These are phyloP conservation scores for Mucor racemosus DNA, from an alignment of 371 early-diverging fungal genomes.

Conservation along the genomic window DNA sequence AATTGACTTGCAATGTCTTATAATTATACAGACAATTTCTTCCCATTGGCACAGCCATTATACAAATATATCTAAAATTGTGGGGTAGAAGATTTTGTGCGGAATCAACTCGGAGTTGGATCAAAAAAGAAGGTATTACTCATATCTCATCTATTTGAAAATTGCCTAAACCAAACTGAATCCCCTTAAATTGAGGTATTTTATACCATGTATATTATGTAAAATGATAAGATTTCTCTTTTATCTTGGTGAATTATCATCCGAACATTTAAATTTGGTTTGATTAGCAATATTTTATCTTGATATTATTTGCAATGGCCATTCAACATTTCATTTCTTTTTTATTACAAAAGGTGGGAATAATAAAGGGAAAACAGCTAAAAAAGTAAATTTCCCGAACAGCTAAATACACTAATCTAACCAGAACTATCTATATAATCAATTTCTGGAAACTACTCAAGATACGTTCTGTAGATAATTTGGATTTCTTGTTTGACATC, in stretches of 20 bases:
- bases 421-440: not conserved
- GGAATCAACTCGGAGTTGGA: slow-evolving; percentile 1
- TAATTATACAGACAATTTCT: not conserved
- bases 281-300: no score
- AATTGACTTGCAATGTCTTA: no score
- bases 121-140: not conserved
- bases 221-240: no score
- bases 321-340: no score
- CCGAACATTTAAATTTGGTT: no score
- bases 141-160: slow-evolving; percentile 6
- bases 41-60: not conserved
- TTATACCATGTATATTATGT: not conserved
- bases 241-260: no score
- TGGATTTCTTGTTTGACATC: not conserved
- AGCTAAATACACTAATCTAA: no score
- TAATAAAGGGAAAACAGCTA: not conserved
- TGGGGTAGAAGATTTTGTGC: not conserved
- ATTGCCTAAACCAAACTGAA: slow-evolving; percentile 1
- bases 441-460: slow-evolving; percentile 20
- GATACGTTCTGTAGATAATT: slow-evolving; percentile 8
- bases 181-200: slow-evolving; percentile 4
- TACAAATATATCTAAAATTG: not conserved
- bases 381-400: not conserved
- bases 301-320: no score
- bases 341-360: not conserved